Percentiles rank a stretch among this genome's conserved stretches.
phyloP scores from a whole-genome alignment of 306 rosid species.

The Dryas drummondii region DNA sequence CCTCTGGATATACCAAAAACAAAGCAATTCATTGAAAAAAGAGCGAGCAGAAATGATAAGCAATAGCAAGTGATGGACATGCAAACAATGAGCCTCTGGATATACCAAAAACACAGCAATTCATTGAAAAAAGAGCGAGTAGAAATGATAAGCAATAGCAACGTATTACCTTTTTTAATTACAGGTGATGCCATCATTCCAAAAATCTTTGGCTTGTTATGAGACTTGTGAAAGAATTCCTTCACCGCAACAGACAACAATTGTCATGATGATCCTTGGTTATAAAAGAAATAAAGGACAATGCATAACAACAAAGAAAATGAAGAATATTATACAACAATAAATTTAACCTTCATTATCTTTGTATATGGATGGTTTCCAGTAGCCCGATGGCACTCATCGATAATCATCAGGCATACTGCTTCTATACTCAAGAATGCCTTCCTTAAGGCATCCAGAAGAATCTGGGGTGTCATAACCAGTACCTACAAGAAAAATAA shows the following conservation, averaged over 20 bases:
- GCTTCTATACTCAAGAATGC: conserved; percentile 65
- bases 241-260: conserved; percentile 40
- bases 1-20: not conserved
- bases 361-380: conserved; percentile 87
- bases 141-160: conserved; percentile 1
- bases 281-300: conserved; percentile 18
- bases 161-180: conserved; percentile 58
- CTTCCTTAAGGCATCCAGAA: conserved; percentile 78
- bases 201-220: conserved; percentile 77
- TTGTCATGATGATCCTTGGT: conserved; percentile 12
- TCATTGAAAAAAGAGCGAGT: not conserved
- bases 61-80: not conserved
- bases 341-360: conserved; percentile 74
- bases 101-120: not conserved
- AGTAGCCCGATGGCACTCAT: conserved; percentile 80
- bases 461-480: conserved; percentile 95
- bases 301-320: conserved; percentile 16
- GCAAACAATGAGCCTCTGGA: not conserved
- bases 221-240: conserved; percentile 85
- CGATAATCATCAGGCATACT: conserved; percentile 68
- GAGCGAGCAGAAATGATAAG: not conserved
- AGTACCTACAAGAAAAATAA: conserved; percentile 51
- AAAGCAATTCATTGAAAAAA: not conserved
- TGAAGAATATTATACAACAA: conserved; percentile 12
- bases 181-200: conserved; percentile 97